Percentiles rank a stretch among this genome's conserved stretches.
phyloP scores from a whole-genome alignment of 176 grass and related monocot genomes.

The Otatea glauca region DNA sequence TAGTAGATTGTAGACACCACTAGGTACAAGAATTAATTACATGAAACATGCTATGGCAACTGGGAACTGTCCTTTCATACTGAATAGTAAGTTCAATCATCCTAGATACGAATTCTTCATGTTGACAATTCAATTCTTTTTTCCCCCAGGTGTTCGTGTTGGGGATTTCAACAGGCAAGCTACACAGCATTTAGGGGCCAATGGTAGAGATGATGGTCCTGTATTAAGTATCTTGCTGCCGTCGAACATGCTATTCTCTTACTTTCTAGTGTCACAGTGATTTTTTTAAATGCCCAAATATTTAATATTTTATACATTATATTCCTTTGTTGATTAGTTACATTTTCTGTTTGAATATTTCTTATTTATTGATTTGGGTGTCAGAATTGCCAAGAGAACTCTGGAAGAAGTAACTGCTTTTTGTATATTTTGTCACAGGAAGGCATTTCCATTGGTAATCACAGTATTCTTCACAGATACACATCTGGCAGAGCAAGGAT shows the following conservation, averaged over 20 bases:
- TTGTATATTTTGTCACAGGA: conserved; percentile 5
- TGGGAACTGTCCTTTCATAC: too few relatives aligned
- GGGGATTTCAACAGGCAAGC: conserved; percentile 55
- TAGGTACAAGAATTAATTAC: too few relatives aligned
- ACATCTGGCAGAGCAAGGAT: conserved; percentile 6
- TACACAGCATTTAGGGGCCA: conserved; percentile 63
- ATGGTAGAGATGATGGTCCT: conserved; percentile 76
- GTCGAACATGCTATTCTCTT: conserved; percentile 35
- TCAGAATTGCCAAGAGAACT: conserved; percentile 78
- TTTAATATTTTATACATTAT: conserved; percentile 5
- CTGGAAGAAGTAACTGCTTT: conserved; percentile 61
- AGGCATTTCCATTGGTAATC: conserved; percentile 32
- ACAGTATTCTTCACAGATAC: conserved; percentile 20
- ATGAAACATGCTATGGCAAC: too few relatives aligned
- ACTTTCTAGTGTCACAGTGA: neutral
- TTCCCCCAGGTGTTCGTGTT: conserved; percentile 65
- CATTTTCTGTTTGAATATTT: conserved; percentile 30
- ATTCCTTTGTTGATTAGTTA: neutral
- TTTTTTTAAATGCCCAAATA: neutral
- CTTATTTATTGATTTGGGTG: conserved; percentile 47
- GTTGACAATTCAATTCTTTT: neutral
- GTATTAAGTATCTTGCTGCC: conserved; percentile 60
- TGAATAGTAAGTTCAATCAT: too few relatives aligned
- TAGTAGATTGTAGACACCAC: too few relatives aligned
- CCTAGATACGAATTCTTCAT: conserved; percentile 22